Base-by-base conservation (phyloP, 495 filamentous ascomycete species). In the Lophiostoma macrostomum region DNA sequence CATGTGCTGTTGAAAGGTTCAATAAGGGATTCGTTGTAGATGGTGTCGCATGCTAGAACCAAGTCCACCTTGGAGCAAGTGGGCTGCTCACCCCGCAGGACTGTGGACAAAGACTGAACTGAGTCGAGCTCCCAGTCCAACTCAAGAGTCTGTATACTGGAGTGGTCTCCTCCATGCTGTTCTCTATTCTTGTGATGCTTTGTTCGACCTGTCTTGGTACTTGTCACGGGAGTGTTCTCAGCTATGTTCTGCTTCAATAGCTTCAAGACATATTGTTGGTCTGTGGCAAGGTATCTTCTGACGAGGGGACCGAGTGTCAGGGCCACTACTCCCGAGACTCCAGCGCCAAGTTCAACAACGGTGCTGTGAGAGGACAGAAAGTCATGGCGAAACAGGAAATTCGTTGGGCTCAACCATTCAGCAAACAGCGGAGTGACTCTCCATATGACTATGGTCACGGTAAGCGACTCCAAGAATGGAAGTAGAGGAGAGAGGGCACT, bases 351-450 rank as follows among this genome's bases (percentile, higher is more conserved):
- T 63, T 98, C 91, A 47, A 94, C 68, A 32, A 90, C 75, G 12
- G 70, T 72, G 13, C 86, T 83, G 5, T 72, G 60, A 0, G 72
- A 38, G 29, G 72, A 67, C 14, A 93, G 73, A 34, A 85, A 46
- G n/a, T 68, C 67, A 47, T 74, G 58, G 2, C 67, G 63, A 72
- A 84, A 86, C 34, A 96, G 78, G 0, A 80, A 65, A 66, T 90
- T 91, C 23, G 66, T 60, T 10, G 75, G 73, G 22, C 79, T 73
- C 29, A 96, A 72, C 90, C 90, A 98, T 64, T 83, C 75, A 11
- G 93, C 87, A 65, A 97, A 83, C 44, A 80, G 71, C 18, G 93
- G 90, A 3, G 90, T 95, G 63, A 95, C 86, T 73, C 88, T 93
- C 93, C 93, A 98, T 13, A 94, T 73, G 16, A 91, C 88, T 86